Conservation (phyloP, 257 asterid species). For the Capsicum baccatum region DNA sequence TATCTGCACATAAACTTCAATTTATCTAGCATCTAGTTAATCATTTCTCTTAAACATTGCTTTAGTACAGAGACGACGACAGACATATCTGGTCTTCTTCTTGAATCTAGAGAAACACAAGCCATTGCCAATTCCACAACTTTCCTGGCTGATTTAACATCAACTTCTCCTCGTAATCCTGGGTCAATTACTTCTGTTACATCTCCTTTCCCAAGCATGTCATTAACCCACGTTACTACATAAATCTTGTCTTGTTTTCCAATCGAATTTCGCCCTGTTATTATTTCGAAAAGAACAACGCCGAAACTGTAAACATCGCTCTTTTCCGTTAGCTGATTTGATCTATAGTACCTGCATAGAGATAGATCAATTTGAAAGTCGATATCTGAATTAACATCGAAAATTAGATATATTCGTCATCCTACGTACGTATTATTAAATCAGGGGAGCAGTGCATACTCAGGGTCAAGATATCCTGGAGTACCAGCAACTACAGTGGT, state of each 20-base stretch:
- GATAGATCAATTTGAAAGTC: background rate
- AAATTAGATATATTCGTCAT: background rate
- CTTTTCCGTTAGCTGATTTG: slow-evolving; percentile 37
- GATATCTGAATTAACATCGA: background rate
- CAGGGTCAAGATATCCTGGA: slow-evolving; percentile 48
- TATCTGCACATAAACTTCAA: too few species aligned
- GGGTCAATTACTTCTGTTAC: slow-evolving; percentile 40
- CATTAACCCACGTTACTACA: slow-evolving; percentile 38
- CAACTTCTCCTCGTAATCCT: slow-evolving; percentile 33
- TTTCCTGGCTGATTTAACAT: slow-evolving; percentile 34
- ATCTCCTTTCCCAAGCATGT: slow-evolving; percentile 36
- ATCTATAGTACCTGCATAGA: slow-evolving; percentile 5
- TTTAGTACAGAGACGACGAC: slow-evolving; percentile 38
- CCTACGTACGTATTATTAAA: background rate
- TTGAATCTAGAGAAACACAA: slow-evolving; percentile 37
- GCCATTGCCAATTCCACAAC: slow-evolving; percentile 48
- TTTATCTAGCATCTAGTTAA: background rate
- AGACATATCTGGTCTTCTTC: slow-evolving; percentile 47
- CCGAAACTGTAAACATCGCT: slow-evolving; percentile 48
- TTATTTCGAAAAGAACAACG: slow-evolving; percentile 29
- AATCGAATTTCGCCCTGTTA: slow-evolving; percentile 27
- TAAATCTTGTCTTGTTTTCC: slow-evolving; percentile 25
- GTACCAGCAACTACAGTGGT: slow-evolving; percentile 42
- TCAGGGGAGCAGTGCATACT: slow-evolving; percentile 27
- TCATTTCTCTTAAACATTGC: slow-evolving; percentile 30